Base-by-base conservation (phyloP, 2,329 filamentous ascomycete species). In the Penicillium brevicompactum region DNA sequence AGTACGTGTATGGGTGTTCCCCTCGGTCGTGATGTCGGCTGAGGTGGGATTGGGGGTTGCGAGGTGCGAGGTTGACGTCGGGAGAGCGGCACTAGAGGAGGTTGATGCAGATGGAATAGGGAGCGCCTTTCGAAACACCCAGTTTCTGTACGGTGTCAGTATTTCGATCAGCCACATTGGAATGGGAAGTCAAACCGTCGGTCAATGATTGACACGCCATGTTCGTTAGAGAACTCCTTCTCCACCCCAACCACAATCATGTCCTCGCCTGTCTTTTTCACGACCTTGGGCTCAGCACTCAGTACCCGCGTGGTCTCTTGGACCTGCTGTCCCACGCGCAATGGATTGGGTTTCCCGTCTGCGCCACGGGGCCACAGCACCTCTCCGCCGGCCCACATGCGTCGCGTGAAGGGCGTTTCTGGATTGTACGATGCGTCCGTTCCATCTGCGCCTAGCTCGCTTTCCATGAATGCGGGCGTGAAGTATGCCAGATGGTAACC, bases 361-460 rank as follows among this genome's bases (percentile, higher is more conserved):
- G 49, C 55, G 9, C 46, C 56, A 11, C 72, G 68, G 1, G 74
- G 64, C 83, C 84, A 87, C 13, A 69, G 67, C 70, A 88, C 82
- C 53, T 77, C 75, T 0, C 86, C 86, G 1, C 85, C 86, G 0
- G 86, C 86, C 86, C 86, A 88, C 86, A 88, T 88, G 11, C 86
- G 77, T 30, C 85, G 72, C 2, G 84, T 86, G 54, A 87, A 88
- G 0, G 85, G 85, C 3, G 72, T 57, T 0, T 82, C 78, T 0
- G 85, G 80, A 60, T 87, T 88, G 66, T 84, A 87, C 0, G 80
- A 81, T 1, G 67, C 72, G 70, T 88, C 86, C 0, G 83, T 86
- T 13, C 86, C 86, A 67, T 89, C 86, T 0, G 67, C 57, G 0
- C 84, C 85, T 0, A 88, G 76, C 6, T 82, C 77, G 1, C 66